A percentile compares a stretch with the other conserved stretches of the same genome.
Evolutionary conservation across 306 rosid species (phyloP).

Genomic region (Medicago arabica): DNA sequence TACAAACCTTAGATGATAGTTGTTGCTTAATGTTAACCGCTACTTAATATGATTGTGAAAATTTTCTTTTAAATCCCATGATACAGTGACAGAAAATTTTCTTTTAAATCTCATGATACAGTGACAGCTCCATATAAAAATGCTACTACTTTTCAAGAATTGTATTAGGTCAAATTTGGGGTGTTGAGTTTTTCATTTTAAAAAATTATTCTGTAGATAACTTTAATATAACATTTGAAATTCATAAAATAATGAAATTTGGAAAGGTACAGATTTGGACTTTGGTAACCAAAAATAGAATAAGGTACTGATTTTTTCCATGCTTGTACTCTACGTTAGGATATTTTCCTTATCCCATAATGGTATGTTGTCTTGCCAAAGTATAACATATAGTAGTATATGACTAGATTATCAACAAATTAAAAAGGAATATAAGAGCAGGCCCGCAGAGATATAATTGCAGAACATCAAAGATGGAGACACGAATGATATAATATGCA

Average conservation of each 20-base stretch:
- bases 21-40: too few species aligned
- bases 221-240: not conserved
- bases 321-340: conserved; percentile 38
- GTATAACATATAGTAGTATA: not conserved
- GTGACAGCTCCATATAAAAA: not conserved
- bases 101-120: too few species aligned
- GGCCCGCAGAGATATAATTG: conserved; percentile 25
- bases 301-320: not conserved
- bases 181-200: not conserved
- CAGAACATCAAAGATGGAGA: conserved; percentile 6
- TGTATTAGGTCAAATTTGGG: not conserved
- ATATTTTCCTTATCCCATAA: conserved; percentile 31
- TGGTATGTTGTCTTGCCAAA: conserved; percentile 35
- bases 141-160: not conserved
- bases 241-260: not conserved
- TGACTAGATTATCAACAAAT: not conserved
- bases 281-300: not conserved
- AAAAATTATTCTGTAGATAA: not conserved
- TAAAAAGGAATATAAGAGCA: not conserved
- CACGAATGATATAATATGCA: not conserved
- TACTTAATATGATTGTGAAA: too few species aligned
- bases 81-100: not conserved
- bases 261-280: not conserved
- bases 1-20: too few species aligned
- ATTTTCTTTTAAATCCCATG: too few species aligned